These are phyloP conservation scores for Orbilia oligospora DNA, from an alignment of 2,329 filamentous ascomycete genomes.

Conservation along the genomic window DNA sequence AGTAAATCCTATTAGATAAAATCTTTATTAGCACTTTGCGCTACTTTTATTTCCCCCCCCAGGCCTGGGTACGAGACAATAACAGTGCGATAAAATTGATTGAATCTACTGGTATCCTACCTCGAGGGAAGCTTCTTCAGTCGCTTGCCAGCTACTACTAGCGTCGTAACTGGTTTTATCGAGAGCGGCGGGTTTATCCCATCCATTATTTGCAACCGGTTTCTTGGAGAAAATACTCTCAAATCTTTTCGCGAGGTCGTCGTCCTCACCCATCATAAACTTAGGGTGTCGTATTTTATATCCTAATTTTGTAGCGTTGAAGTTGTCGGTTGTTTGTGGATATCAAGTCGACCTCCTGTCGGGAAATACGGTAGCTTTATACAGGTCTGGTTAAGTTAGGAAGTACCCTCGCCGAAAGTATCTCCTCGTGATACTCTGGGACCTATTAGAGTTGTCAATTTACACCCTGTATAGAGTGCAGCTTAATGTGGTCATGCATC, in stretches of 20 bases:
- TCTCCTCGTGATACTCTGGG: conserved; percentile 22
- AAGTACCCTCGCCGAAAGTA: background rate
- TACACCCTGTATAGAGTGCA: conserved; percentile 35
- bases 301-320: background rate
- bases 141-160: conserved; percentile 37
- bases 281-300: background rate
- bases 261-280: conserved; percentile 30
- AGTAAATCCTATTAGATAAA: conserved; percentile 40
- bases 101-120: background rate
- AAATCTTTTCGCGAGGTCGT: conserved; percentile 55
- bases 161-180: conserved; percentile 1
- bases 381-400: background rate
- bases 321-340: background rate
- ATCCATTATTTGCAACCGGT: conserved; percentile 39
- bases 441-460: background rate
- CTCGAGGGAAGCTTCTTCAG: conserved; percentile 50
- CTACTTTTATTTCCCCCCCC: too few relatives aligned
- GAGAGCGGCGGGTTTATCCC: conserved; percentile 26
- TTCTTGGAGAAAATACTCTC: conserved; percentile 58
- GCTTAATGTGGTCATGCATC: conserved; percentile 29
- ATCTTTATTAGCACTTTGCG: background rate
- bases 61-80: too few relatives aligned
- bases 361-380: background rate
- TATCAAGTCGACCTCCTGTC: background rate
- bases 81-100: too few relatives aligned